Conservation (phyloP, 768 basidiomycete species). For the Crucibulum laeve region DNA sequence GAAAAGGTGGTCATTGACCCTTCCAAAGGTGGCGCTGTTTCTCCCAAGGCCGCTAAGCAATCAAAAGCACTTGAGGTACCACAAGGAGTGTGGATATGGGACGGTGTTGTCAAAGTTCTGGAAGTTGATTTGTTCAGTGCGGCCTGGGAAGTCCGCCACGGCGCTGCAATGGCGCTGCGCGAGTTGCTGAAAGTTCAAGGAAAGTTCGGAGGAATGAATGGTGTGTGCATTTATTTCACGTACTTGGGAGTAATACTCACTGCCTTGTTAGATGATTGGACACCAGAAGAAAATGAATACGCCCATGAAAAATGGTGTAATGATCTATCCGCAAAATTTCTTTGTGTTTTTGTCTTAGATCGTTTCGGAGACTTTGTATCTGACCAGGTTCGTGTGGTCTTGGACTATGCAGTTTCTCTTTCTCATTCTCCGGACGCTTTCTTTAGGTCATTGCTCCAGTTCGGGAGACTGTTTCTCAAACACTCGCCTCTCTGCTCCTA, state of each 20-base stretch:
- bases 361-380: conserved; percentile 98
- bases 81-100: conserved; percentile 82
- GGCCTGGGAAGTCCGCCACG: conserved; percentile 92
- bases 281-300: conserved; percentile 53
- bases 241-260: conserved; percentile 2
- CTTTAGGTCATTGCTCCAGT: conserved; percentile 86
- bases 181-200: conserved; percentile 87
- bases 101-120: conserved; percentile 72
- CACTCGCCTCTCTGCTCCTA: conserved; percentile 81
- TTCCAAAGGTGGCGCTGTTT: conserved; percentile 80
- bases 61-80: conserved; percentile 75
- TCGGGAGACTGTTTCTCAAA: conserved; percentile 93
- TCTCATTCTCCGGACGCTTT: not conserved
- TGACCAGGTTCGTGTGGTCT: conserved; percentile 54
- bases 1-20: conserved; percentile 80
- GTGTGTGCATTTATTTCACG: conserved; percentile 29
- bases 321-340: conserved; percentile 76
- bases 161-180: conserved; percentile 85
- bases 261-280: conserved; percentile 39
- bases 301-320: conserved; percentile 89
- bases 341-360: conserved; percentile 90
- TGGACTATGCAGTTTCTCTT: not conserved
- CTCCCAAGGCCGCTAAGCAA: conserved; percentile 71
- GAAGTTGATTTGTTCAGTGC: conserved; percentile 82
- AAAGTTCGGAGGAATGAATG: conserved; percentile 75